Percentiles rank a stretch among this genome's conserved stretches.
Conservation (phyloP, 345 rosid genomes). For the Rhodamnia rubescens region DNA sequence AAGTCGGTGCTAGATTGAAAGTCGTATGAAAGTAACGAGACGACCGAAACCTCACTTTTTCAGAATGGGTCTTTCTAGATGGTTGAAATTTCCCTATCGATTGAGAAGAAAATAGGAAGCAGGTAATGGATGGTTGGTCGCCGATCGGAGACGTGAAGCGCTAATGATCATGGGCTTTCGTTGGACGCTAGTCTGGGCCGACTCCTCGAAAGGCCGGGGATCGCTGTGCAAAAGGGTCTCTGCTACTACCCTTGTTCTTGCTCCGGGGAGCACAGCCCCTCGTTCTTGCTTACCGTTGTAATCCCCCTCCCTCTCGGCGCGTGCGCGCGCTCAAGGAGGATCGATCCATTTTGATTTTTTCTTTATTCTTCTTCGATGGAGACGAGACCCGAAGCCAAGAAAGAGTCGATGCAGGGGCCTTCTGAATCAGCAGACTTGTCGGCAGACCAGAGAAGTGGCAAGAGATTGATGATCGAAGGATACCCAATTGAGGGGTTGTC, state of each 20-base stretch:
- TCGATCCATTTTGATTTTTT: neutral
- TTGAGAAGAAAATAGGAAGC: too few species aligned
- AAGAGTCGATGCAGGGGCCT: neutral
- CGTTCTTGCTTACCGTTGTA: neutral
- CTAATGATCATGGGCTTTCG: neutral
- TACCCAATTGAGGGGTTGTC: constrained; percentile 79
- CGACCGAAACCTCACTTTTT: too few species aligned
- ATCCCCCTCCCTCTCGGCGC: neutral
- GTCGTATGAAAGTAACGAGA: too few species aligned
- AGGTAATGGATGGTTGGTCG: too few species aligned
- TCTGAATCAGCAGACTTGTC: neutral
- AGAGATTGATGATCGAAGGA: constrained; percentile 41
- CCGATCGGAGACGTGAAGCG: too few species aligned
- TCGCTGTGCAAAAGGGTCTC: neutral
- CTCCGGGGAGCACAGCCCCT: neutral
- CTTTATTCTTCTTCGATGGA: neutral
- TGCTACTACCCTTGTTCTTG: neutral
- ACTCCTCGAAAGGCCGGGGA: neutral
- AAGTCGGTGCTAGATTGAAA: too few species aligned
- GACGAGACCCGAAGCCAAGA: neutral
- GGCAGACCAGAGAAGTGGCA: constrained; percentile 6
- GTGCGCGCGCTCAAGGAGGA: neutral
- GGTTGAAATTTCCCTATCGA: too few species aligned
- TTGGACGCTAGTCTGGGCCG: neutral
- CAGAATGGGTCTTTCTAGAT: too few species aligned